Base-by-base conservation (phyloP, 176 grass and related monocot species). In the Cenchrus americanus region DNA sequence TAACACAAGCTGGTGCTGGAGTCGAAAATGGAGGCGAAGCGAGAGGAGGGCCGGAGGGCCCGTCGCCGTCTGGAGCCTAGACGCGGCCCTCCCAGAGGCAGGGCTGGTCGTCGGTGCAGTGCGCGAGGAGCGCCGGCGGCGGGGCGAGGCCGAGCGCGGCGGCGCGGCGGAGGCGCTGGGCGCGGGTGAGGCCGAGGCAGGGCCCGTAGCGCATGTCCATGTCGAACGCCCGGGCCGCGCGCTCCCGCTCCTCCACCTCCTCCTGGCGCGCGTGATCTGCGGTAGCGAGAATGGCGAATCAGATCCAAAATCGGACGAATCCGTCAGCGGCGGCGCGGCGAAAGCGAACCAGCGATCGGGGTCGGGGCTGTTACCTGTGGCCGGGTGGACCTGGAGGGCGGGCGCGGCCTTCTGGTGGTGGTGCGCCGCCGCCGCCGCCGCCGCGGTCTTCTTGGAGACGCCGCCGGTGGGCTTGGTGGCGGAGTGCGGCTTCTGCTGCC, bases 131-230 rank as follows among this genome's bases (percentile, higher is more conserved):
- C 15, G 80, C 82, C 23, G 78, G 46, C 77, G 89, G 89, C 67
- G 92, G 92, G 24, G 86, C 76, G 78, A 92, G 92, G 9, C 87
- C 92, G 42, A 94, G 85, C 61, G 69, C 54, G 40, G 77, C 76
- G 37, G 92, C 92, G 17, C 92, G 89, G 43, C 78, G 84, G 87
- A 89, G 91, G 30, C 89, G 89, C 81, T 87, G 84, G 70, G 66
- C 76, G 47, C 92, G 84, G 69, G 77, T 87, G 87, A 94, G 74
- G 23, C 89, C 92, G 66, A 94, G 74, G 89, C 92, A 94, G 49
- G 92, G 92, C 17, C 92, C 92, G 82, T 92, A 94, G 68, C 87
- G 83, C 87, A 86, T 94, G 87, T 92, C 92, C 89, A 94, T 62
- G 85, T 94, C 92, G 89, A 94, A 94, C 84, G 83, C 78, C 78